phyloP scores from a whole-genome alignment of 805 yeast genomes.

The Zygotorulaspora sp. region DNA sequence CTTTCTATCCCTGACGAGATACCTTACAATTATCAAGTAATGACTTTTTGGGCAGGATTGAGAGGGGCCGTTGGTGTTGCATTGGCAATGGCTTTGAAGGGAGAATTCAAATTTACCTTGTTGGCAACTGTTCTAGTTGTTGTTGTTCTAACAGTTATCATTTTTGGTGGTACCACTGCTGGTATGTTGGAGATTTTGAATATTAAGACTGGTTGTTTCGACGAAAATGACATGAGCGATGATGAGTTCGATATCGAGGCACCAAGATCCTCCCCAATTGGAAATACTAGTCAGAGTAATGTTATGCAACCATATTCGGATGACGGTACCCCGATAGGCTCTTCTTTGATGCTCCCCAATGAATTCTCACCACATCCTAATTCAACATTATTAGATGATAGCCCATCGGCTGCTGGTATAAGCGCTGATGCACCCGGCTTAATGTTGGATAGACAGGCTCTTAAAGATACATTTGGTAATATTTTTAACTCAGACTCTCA shows the following conservation, averaged over 20 bases:
- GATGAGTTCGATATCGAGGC: constrained; percentile 95
- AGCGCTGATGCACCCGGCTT: constrained; percentile 10
- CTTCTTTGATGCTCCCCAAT: constrained; percentile 5
- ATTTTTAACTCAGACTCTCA: constrained; percentile 44
- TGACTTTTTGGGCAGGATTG: constrained; percentile 99
- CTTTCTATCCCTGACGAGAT: constrained; percentile 70
- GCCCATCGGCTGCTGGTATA: constrained; percentile 1
- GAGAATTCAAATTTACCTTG: constrained; percentile 82
- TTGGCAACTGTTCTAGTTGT: constrained; percentile 95
- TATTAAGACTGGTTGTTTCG: constrained; percentile 85
- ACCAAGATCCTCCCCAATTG: constrained; percentile 33
- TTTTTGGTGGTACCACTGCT: constrained; percentile 98
- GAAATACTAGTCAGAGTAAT: constrained; percentile 10
- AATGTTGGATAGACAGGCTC: constrained; percentile 17
- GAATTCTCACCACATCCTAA: constrained; percentile 4
- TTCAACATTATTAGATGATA: constrained; percentile 9
- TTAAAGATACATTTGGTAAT: constrained; percentile 22
- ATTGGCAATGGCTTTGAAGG: constrained; percentile 93
- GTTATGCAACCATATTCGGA: constrained; percentile 31
- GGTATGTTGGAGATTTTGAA: constrained; percentile 95
- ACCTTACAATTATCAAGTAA: constrained; percentile 93
- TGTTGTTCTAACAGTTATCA: constrained; percentile 90
- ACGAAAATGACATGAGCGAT: constrained; percentile 71
- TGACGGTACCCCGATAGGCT: constrained; percentile 15
- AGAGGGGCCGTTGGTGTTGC: constrained; percentile 99